These are phyloP conservation scores for Hyphopichia wangnamkhiaoensis DNA, from an alignment of 1,139 yeast genomes.

Conservation along the genomic window DNA sequence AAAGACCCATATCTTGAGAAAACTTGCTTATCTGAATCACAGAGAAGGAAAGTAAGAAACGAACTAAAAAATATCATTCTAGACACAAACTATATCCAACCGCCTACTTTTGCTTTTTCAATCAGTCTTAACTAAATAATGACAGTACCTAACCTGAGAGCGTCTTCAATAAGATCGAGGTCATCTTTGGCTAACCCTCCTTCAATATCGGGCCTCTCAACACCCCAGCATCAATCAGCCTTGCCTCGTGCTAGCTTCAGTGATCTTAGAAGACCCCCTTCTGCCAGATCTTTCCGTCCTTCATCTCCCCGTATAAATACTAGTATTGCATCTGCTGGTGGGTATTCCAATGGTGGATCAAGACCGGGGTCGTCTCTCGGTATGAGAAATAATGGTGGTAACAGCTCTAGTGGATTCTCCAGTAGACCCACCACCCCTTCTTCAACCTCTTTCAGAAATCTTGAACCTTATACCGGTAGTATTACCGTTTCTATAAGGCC, in stretches of 20 bases:
- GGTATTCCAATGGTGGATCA: slow-evolving; percentile 13
- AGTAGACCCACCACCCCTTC: slow-evolving; percentile 46
- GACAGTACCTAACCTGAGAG: slow-evolving; percentile 9
- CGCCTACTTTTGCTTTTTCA: no score
- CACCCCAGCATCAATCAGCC: slow-evolving; percentile 18
- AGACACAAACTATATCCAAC: no score
- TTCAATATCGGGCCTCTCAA: slow-evolving; percentile 9
- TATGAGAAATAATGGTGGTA: not conserved
- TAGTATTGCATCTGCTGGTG: slow-evolving; percentile 6
- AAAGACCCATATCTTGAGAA: no score
- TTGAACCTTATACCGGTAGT: slow-evolving; percentile 50
- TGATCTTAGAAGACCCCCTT: slow-evolving; percentile 25
- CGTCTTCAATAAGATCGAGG: slow-evolving; percentile 21
- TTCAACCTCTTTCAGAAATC: slow-evolving; percentile 16
- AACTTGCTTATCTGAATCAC: no score
- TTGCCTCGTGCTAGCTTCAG: slow-evolving; percentile 17
- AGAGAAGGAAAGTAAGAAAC: no score
- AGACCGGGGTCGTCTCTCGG: slow-evolving; percentile 45
- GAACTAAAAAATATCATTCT: no score
- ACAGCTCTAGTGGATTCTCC: slow-evolving; percentile 12
- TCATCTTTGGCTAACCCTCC: slow-evolving; percentile 20
- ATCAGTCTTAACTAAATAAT: no score
- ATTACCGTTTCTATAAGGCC: slow-evolving; percentile 57
- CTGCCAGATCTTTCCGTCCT: slow-evolving; percentile 22
- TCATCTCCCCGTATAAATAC: slow-evolving; percentile 20